phyloP scores from a whole-genome alignment of 129 eudicot species.

The Chrysanthemum lavandulifolium region DNA sequence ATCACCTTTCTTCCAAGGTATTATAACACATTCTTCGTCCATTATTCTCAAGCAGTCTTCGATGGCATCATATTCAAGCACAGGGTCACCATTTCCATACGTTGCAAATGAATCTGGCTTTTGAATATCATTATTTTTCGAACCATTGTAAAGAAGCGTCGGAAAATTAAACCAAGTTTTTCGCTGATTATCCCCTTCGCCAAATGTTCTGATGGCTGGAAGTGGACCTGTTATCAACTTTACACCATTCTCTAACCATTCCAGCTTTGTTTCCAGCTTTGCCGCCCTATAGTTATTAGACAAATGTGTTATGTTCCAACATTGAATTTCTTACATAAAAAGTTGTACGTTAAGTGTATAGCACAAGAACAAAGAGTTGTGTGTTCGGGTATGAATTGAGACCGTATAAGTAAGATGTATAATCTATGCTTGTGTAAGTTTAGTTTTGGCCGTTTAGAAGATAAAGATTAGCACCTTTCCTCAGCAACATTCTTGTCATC shows the following conservation, averaged over 20 bases:
- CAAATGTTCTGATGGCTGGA: slow-evolving; percentile 19
- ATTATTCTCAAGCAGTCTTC: slow-evolving; percentile 18
- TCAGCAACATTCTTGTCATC: too few species aligned
- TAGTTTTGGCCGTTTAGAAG: too few species aligned
- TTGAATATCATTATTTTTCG: slow-evolving; percentile 6
- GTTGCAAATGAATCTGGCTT: neutral
- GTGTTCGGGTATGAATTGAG: too few species aligned
- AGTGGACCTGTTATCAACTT: slow-evolving; percentile 14
- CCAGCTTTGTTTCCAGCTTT: slow-evolving; percentile 8
- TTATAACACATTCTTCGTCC: slow-evolving; percentile 26
- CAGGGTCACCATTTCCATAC: slow-evolving; percentile 16
- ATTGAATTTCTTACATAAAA: too few species aligned
- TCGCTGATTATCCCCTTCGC: neutral
- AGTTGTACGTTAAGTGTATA: too few species aligned
- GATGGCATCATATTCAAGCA: slow-evolving; percentile 1
- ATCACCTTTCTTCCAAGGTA: slow-evolving; percentile 33
- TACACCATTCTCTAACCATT: slow-evolving; percentile 11
- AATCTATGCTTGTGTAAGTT: too few species aligned
- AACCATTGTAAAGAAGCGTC: slow-evolving; percentile 24
- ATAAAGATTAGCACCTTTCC: too few species aligned
- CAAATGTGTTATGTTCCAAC: too few species aligned
- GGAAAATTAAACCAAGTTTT: slow-evolving; percentile 24
- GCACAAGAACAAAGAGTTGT: too few species aligned
- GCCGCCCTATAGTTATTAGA: neutral
- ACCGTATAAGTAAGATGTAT: too few species aligned